Percentiles rank a stretch among this genome's conserved stretches.
Evolutionary conservation across 169 alveolate species (phyloP).

Genomic region (Perkinsus olseni): DNA sequence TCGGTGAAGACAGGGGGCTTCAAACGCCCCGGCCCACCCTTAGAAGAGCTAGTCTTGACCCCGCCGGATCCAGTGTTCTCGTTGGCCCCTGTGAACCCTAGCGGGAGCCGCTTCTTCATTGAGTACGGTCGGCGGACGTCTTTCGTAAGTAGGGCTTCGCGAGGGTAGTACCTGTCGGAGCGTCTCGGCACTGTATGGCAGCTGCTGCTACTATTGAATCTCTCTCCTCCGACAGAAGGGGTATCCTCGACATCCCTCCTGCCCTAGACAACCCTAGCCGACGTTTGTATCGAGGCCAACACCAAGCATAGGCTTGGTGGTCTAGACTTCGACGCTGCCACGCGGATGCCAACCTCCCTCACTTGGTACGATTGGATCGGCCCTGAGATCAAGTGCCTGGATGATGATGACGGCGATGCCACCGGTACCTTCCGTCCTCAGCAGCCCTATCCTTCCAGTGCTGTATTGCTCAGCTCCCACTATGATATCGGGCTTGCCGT

Average conservation of each 20-base stretch:
- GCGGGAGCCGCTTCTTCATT: not conserved
- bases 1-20: not conserved
- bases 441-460: not conserved
- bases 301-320: not conserved
- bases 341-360: not conserved
- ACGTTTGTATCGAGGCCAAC: not conserved
- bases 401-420: not conserved
- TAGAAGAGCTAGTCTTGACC: not conserved
- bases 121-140: not conserved
- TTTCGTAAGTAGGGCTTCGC: too few relatives aligned
- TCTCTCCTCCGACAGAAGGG: too few relatives aligned
- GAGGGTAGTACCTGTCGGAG: too few relatives aligned
- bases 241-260: not conserved
- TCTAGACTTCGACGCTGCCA: not conserved
- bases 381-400: not conserved
- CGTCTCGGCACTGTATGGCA: too few relatives aligned
- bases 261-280: not conserved
- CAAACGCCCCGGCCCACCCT: not conserved
- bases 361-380: not conserved
- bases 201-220: too few relatives aligned
- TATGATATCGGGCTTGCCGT: not conserved
- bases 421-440: not conserved
- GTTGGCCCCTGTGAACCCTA: not conserved
- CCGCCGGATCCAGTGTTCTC: not conserved
- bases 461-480: not conserved